Percentiles rank a stretch among this genome's conserved stretches.
phyloP scores from a whole-genome alignment of 2,329 filamentous ascomycete genomes.

The Fusarium cicatricum region DNA sequence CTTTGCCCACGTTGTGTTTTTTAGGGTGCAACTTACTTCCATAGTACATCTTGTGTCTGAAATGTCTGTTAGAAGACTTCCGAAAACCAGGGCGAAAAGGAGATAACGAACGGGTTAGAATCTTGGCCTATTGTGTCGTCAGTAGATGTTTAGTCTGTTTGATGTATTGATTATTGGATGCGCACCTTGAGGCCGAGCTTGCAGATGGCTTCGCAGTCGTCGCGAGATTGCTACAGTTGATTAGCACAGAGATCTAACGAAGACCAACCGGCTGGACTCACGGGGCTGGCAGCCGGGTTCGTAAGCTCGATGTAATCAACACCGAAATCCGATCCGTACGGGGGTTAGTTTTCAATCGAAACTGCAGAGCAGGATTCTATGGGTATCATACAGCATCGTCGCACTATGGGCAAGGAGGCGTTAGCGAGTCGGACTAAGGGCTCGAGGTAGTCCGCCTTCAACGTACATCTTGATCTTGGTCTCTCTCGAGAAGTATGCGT shows the following conservation, averaged over 20 bases:
- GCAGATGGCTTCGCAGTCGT: constrained; percentile 91
- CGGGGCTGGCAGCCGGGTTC: constrained; percentile 70
- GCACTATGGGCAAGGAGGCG: constrained; percentile 13
- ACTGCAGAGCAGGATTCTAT: background rate
- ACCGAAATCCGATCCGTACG: constrained; percentile 63
- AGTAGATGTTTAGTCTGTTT: background rate
- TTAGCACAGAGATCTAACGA: background rate
- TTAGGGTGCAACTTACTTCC: constrained; percentile 2
- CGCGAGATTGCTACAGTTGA: constrained; percentile 71
- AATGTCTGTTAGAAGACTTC: background rate
- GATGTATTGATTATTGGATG: background rate
- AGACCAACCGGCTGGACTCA: background rate
- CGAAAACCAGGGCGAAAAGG: background rate
- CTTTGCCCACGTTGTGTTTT: background rate
- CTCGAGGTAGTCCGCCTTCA: background rate
- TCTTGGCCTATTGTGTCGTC: constrained; percentile 41
- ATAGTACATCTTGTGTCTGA: constrained; percentile 15
- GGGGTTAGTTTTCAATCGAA: background rate
- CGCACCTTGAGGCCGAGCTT: constrained; percentile 86
- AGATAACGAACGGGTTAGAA: constrained; percentile 40
- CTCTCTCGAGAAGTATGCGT: constrained; percentile 68
- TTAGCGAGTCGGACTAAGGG: background rate
- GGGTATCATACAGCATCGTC: constrained; percentile 9
- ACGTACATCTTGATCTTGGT: constrained; percentile 38
- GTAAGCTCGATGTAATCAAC: constrained; percentile 71